A percentile compares a stretch with the other conserved stretches of the same genome.
These are phyloP conservation scores for Ophiocordyceps robertsii DNA, from an alignment of 2,329 filamentous ascomycete genomes.

Conservation along the genomic window DNA sequence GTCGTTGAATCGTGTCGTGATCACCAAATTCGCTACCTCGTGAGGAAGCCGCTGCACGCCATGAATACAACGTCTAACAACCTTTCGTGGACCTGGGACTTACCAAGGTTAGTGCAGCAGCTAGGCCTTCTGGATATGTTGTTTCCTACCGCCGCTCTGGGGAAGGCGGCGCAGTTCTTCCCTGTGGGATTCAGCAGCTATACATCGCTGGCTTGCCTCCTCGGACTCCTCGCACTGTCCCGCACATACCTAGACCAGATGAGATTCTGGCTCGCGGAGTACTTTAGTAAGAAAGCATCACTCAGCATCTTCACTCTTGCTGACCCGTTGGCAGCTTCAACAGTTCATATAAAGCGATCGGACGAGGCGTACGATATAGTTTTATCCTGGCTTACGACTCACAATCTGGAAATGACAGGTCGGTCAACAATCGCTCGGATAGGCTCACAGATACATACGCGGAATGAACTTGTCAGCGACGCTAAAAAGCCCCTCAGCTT, in stretches of 20 bases:
- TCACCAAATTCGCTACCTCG: too few relatives aligned
- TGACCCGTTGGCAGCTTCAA: conserved; percentile 2
- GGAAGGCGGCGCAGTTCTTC: too few relatives aligned
- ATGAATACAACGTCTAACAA: too few relatives aligned
- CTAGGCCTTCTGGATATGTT: too few relatives aligned
- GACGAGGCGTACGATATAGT: conserved; percentile 5
- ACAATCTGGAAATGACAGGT: conserved; percentile 6
- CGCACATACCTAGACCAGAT: not conserved
- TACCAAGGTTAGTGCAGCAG: too few relatives aligned
- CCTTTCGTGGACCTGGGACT: too few relatives aligned
- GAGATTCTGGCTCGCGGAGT: not conserved
- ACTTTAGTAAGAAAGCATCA: not conserved
- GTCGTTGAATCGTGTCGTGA: too few relatives aligned
- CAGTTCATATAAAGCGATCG: conserved; percentile 1
- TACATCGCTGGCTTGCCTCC: not conserved
- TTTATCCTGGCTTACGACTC: conserved; percentile 2
- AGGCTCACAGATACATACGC: not conserved
- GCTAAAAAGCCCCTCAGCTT: conserved; percentile 5
- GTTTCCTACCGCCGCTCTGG: too few relatives aligned
- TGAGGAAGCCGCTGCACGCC: too few relatives aligned
- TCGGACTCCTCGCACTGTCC: not conserved
- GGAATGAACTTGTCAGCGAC: not conserved
- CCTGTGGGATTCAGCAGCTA: not conserved
- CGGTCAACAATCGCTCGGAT: conserved; percentile 4
- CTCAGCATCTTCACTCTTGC: conserved; percentile 3